Base-by-base conservation (phyloP, 371 early-diverging fungal genomes). In the Neoconidiobolus thromboides region DNA sequence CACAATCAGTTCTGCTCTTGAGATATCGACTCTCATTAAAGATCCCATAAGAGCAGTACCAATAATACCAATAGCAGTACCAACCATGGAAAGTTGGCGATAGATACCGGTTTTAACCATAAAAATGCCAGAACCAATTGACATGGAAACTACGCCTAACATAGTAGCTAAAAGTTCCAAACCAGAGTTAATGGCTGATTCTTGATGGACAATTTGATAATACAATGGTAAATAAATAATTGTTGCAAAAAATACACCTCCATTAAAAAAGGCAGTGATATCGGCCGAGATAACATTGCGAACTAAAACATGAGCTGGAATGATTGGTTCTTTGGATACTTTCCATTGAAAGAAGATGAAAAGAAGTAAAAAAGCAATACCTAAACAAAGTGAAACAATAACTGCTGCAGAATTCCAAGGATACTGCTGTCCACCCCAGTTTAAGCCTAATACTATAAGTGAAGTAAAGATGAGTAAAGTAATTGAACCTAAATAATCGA, bases 211-310 rank as follows among this genome's bases (percentile, higher is more conserved):
- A 44, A 72, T 62, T 59, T 76, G 77, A 68, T 77, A 82, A 47
- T 73, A 78, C 39, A 79, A 51, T 1, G 87, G 79, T 6, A 82
- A 72, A 67, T 83, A 86, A 64, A 82, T 91, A 7, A 86, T 63
- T 9, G 81, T 72, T 14, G 78, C 76, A 54, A 84, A 78, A 61
- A 86, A 82, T 26, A 76, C 67, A 48, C 83, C 76, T 38, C 91
- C 91, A 41, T 83, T 55, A 54, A 73, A 76, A 63, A 85, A 76
- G 26, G 71, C 65, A 6, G 71, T 67, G 1, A 69, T 43, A 9
- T 71, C 62, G 26, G 80, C 71, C 0, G 71, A 69, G 37, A 70
- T 62, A 48, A 80, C 58, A 55, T 74, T 73, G 47, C 73, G 67
- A 47, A 59, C 60, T 65, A 71, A 72, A 57, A 81, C 43, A 47